Evolutionary conservation across 2,329 filamentous ascomycete species (phyloP).

Genomic region (Boeremia lycopersici): DNA sequence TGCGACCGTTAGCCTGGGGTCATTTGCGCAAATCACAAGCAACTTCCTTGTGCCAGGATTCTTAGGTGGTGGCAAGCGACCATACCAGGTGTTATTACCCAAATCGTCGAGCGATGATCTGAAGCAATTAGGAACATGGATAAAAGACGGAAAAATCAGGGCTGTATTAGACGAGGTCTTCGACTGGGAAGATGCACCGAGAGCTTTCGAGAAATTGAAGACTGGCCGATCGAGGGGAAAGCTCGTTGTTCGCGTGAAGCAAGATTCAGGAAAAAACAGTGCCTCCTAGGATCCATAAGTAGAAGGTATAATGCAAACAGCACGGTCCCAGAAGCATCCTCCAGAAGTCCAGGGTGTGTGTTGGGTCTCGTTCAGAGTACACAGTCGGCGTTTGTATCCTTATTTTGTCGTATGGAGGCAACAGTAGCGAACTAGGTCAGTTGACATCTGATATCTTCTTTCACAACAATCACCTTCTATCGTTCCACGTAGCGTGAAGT

Average conservation of each 20-base stretch:
- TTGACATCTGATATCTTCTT: no score
- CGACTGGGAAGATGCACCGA: constrained; percentile 61
- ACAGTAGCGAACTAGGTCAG: no score
- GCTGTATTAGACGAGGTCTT: constrained; percentile 62
- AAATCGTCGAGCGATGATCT: constrained; percentile 54
- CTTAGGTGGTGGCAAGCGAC: constrained; percentile 58
- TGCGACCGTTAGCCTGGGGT: constrained; percentile 14
- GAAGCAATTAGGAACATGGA: constrained; percentile 58
- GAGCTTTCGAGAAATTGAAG: constrained; percentile 65
- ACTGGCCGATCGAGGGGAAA: constrained; percentile 64
- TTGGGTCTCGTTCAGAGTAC: no score
- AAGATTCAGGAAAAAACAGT: constrained; percentile 17
- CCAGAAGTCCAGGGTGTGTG: no score
- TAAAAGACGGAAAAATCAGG: constrained; percentile 64
- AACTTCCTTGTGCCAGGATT: constrained; percentile 54
- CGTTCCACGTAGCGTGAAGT: no score
- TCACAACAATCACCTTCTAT: no score
- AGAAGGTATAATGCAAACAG: neutral
- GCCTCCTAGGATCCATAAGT: neutral
- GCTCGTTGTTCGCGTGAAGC: constrained; percentile 54
- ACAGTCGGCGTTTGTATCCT: no score
- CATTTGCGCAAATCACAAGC: constrained; percentile 38
- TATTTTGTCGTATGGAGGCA: no score
- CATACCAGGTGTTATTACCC: constrained; percentile 48
- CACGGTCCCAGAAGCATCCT: no score